phyloP scores from a whole-genome alignment of 768 basidiomycete species.

The Krasilnikovozyma curviuscula region DNA sequence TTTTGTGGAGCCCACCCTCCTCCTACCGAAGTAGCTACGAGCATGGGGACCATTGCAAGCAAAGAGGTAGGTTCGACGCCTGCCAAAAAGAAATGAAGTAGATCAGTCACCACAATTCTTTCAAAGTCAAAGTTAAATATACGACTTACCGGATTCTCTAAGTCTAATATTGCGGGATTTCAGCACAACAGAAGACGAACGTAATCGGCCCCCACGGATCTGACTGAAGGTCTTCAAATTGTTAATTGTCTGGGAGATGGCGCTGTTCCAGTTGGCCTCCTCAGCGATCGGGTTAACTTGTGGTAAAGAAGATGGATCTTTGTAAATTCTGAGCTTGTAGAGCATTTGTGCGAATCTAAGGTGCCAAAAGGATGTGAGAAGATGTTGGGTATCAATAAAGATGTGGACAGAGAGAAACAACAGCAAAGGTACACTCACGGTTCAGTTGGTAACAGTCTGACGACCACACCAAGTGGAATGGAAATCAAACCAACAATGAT shows the following conservation, averaged over 20 bases:
- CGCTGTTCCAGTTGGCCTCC: conserved; percentile 43
- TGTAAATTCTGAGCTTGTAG: conserved; percentile 38
- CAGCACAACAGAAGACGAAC: conserved; percentile 59
- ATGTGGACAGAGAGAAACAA: conserved; percentile 39
- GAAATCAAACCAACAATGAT: conserved; percentile 70
- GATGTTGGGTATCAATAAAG: conserved; percentile 41
- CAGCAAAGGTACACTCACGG: conserved; percentile 45
- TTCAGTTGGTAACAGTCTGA: conserved; percentile 60
- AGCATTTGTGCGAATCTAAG: conserved; percentile 11
- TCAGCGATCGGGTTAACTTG: conserved; percentile 17
- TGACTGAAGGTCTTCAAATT: conserved; percentile 65
- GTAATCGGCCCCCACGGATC: conserved; percentile 70
- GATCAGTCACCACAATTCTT: conserved; percentile 4
- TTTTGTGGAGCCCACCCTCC: conserved; percentile 40
- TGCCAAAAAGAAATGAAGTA: conserved; percentile 4
- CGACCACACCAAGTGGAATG: conserved; percentile 64
- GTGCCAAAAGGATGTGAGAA: conserved; percentile 38
- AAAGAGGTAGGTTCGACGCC: conserved; percentile 33
- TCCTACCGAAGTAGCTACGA: conserved; percentile 55
- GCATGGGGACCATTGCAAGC: conserved; percentile 55
- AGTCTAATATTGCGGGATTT: too few relatives aligned
- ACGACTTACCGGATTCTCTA: conserved; percentile 29
- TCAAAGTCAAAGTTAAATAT: conserved; percentile 18
- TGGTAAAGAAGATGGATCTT: not conserved
- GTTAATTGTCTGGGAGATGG: conserved; percentile 63